phyloP scores from a whole-genome alignment of 2,329 filamentous ascomycete genomes.

The Colletotrichum higginsianum region DNA sequence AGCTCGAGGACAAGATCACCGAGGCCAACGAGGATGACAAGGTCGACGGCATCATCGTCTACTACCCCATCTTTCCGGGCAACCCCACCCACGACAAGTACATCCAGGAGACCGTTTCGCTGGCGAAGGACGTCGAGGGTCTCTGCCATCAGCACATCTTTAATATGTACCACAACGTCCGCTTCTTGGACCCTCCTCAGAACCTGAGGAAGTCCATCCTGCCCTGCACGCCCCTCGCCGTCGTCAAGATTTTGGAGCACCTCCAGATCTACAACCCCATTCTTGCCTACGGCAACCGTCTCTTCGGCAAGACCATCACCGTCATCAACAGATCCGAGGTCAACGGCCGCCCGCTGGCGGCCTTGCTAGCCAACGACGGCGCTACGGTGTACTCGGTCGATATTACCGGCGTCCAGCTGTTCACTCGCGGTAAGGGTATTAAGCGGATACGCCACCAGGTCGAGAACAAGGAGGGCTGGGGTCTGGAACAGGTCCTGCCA shows the following conservation, averaged over 20 bases:
- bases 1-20: constrained; percentile 90
- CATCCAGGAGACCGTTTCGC: constrained; percentile 92
- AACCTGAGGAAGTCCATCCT: constrained; percentile 91
- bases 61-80: constrained; percentile 93
- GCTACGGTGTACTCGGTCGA: constrained; percentile 97
- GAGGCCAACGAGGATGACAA: constrained; percentile 83
- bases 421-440: constrained; percentile 90
- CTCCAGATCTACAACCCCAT: constrained; percentile 97
- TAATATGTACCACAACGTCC: constrained; percentile 99
- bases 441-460: constrained; percentile 90
- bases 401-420: constrained; percentile 90
- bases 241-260: constrained; percentile 97
- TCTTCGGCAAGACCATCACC: constrained; percentile 94
- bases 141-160: constrained; percentile 94
- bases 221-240: constrained; percentile 94
- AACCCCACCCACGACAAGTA: constrained; percentile 92
- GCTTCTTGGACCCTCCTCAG: constrained; percentile 86
- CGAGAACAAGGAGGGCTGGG: constrained; percentile 84
- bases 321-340: constrained; percentile 98
- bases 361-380: constrained; percentile 94
- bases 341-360: constrained; percentile 92
- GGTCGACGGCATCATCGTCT: constrained; percentile 94
- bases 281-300: constrained; percentile 89
- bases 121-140: constrained; percentile 95
- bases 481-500: constrained; percentile 84